These are phyloP conservation scores for Eruca vesicaria DNA, from an alignment of 441 rosid species.

Conservation along the genomic window DNA sequence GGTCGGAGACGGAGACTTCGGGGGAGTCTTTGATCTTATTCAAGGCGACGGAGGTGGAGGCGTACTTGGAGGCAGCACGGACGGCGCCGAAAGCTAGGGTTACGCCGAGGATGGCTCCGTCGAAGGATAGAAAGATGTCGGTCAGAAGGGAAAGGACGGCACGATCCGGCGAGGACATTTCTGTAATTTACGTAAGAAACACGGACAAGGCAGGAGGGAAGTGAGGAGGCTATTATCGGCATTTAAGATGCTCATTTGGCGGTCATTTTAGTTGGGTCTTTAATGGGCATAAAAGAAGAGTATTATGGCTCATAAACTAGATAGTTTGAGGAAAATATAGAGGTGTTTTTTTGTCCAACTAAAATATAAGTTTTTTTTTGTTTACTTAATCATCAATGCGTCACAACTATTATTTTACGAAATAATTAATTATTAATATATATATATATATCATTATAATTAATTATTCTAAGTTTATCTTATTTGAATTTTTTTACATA, in stretches of 20 bases:
- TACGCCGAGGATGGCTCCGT: conserved; percentile 79
- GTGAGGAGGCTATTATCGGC: conserved; percentile 4
- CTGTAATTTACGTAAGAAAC: neutral
- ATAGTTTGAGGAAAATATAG: neutral
- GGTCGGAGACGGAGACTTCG: conserved; percentile 50
- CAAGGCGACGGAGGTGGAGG: conserved; percentile 54
- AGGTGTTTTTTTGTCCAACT: no score
- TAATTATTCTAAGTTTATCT: no score
- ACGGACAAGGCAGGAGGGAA: neutral
- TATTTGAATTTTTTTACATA: no score
- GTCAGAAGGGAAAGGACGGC: conserved; percentile 50
- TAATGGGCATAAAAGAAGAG: neutral
- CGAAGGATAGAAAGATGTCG: conserved; percentile 71
- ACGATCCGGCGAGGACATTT: conserved; percentile 68
- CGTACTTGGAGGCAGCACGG: conserved; percentile 47
- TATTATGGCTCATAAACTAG: neutral
- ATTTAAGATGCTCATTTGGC: neutral
- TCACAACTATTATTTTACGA: no score
- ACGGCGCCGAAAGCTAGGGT: conserved; percentile 65
- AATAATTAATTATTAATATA: no score
- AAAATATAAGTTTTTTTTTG: no score
- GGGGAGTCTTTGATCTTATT: conserved; percentile 54
- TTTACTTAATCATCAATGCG: no score
- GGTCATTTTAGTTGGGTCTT: conserved; percentile 2
- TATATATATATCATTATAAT: no score